Percentiles rank a stretch among this genome's conserved stretches.
phyloP scores from a whole-genome alignment of 768 basidiomycete genomes.

The Macrolepiota fuliginosa region DNA sequence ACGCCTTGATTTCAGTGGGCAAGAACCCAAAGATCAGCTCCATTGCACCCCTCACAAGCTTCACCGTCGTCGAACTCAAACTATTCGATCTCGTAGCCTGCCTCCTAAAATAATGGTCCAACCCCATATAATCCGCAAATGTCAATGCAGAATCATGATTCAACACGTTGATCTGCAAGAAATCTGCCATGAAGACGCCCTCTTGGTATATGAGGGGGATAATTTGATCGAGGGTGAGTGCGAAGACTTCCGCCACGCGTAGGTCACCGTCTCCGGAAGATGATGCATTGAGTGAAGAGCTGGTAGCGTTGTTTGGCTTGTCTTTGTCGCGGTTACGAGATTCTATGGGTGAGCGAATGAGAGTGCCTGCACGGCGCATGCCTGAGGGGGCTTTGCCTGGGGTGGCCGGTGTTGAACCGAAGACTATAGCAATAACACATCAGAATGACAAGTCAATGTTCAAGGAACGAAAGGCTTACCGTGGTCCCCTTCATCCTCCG shows the following conservation, averaged over 20 bases:
- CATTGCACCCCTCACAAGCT: conserved; percentile 86
- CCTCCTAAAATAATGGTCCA: conserved; percentile 92
- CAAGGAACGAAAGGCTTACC: conserved; percentile 36
- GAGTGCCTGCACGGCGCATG: conserved; percentile 80
- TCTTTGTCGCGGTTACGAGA: conserved; percentile 57
- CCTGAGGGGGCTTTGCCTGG: conserved; percentile 49
- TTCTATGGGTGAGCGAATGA: conserved; percentile 79
- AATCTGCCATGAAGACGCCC: conserved; percentile 86
- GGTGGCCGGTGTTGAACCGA: conserved; percentile 38
- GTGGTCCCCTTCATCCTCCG: conserved; percentile 74
- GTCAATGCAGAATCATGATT: conserved; percentile 68
- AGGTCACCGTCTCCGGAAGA: conserved; percentile 24
- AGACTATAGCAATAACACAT: conserved; percentile 34
- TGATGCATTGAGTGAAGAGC: not conserved
- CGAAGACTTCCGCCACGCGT: conserved; percentile 57
- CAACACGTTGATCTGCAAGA: conserved; percentile 75
- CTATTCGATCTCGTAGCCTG: conserved; percentile 78
- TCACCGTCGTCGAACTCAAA: conserved; percentile 65
- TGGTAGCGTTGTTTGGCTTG: not conserved
- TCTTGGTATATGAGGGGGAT: conserved; percentile 76
- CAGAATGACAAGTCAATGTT: not conserved
- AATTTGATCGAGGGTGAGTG: conserved; percentile 72
- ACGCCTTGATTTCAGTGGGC: conserved; percentile 74
- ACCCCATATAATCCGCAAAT: conserved; percentile 92
- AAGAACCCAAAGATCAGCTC: conserved; percentile 96